Conservation (phyloP, 495 filamentous ascomycete genomes). For the Peziza echinospora region DNA sequence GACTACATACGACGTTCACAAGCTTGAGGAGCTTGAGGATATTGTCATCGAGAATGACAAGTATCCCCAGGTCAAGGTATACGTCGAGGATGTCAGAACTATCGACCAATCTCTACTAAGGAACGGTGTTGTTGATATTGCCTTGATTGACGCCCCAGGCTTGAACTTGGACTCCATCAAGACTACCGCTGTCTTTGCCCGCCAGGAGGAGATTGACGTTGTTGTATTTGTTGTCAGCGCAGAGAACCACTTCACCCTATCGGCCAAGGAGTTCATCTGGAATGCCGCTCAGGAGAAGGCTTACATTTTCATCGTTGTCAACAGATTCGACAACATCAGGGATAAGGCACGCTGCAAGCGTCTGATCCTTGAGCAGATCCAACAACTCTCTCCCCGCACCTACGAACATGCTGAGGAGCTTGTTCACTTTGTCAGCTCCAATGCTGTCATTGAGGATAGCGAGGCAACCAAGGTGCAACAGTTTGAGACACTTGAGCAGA, state of each 20-base stretch:
- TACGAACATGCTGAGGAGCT: constrained; percentile 82
- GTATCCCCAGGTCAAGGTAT: constrained; percentile 91
- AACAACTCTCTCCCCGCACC: constrained; percentile 63
- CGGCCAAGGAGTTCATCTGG: constrained; percentile 89
- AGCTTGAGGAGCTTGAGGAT: constrained; percentile 54
- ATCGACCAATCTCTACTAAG: constrained; percentile 89
- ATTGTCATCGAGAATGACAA: constrained; percentile 70
- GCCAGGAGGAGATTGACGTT: constrained; percentile 96
- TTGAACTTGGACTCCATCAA: constrained; percentile 89
- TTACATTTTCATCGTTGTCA: constrained; percentile 97
- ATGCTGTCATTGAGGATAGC: constrained; percentile 83
- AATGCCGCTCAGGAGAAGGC: constrained; percentile 91
- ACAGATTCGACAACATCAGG: constrained; percentile 82
- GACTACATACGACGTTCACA: constrained; percentile 72
- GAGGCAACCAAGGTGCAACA: constrained; percentile 70
- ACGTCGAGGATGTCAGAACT: constrained; percentile 72
- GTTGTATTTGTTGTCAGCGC: constrained; percentile 97
- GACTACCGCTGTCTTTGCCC: constrained; percentile 87
- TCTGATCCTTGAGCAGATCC: constrained; percentile 78
- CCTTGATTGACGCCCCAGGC: constrained; percentile 87
- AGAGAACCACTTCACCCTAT: constrained; percentile 90
- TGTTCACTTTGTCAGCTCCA: constrained; percentile 94
- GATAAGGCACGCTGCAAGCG: constrained; percentile 74
- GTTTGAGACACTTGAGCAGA: constrained; percentile 72
- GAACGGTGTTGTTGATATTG: constrained; percentile 95